Evolutionary conservation across 495 filamentous ascomycete species (phyloP), one percentile per base, ranked within the genome.

Genomic region (Xylaria longipes): DNA sequence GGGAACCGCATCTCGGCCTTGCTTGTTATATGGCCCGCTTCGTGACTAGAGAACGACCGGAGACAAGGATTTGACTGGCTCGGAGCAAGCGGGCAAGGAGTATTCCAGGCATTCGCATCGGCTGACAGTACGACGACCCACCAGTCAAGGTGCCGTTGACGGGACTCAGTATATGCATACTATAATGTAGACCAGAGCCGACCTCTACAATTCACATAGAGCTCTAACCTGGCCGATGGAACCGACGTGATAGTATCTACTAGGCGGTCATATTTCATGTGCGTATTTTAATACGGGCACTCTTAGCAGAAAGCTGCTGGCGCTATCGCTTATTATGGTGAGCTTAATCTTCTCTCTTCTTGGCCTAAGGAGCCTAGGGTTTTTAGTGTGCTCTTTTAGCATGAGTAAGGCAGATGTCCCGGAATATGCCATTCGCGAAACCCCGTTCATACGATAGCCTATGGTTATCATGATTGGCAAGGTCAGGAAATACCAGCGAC

Each of bases 1-100:
- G 61, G 50, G 39, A 43, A 56, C 69, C 39, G 50, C 69, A 35
- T 50, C 74, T 77, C 72, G 74, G 74, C 57, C 67, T 71, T 73
- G 73, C 73, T 73, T 76, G 62, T 70, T 77, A 74, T 76, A 76
- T 69, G 75, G 75, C 72, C 77, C 72, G 73, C 72, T 76, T 77
- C 70, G 69, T 75, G 68, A 73, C 77, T 73, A 52, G 69, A 65
- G 45, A 60, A 60, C 62, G 70, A 66, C 29, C 46, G 56, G 65
- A 50, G 72, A 71, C 77, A 77, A 73, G 75, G 73, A 68, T 70
- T 50, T 64, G 63, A 62, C 50, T 70, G 62, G 75, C 70, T 74
- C 60, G 63, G 46, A 68, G 63, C 50, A 64, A 60, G 43, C 63
- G 70, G 70, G 61, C 64, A 60, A 60, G 67, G 76, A 71, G 72